Evolutionary conservation across 2,329 filamentous ascomycete species (phyloP), one percentile per base, ranked within the genome.

Genomic region (Leptosphaerulina australis): DNA sequence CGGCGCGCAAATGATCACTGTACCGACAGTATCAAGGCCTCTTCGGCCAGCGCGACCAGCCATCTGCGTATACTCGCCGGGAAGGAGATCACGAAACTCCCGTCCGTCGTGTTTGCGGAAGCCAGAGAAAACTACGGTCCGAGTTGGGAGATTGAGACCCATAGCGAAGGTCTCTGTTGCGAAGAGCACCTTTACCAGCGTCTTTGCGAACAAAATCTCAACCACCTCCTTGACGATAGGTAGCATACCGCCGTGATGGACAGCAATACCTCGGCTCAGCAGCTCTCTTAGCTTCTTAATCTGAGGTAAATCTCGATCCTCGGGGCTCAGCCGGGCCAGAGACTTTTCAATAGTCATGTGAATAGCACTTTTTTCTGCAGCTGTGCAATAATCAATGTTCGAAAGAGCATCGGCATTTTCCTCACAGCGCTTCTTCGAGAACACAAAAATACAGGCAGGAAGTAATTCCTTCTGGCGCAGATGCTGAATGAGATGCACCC

Each of bases 61-160:
- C 94, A 99, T 99, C 66, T 99, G 94, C 1, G 94, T 99, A 70
- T 99, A 99, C 71, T 99, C 94, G 12, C 94, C 94, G 0, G 94
- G 92, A 0, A 96, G 80, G 0, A 99, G 79, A 68, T 97, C 94
- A 59, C 94, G 83, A 77, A 97, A 97, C 3, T 85, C 84, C 62
- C 94, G 89, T 5, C 94, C 94, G 67, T 99, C 94, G 60, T 97
- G 93, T 71, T 99, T 99, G 41, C 94, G 86, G 73, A 94, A 96
- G 8, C 94, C 94, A 9, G 94, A 97, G 73, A 99, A 99, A 2
- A 97, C 93, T 0, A 99, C 94, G 0, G 94, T 99, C 59, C 94
- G 84, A 1, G 94, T 99, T 0, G 94, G 94, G 48, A 99, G 77
- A 68, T 99, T 99, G 24, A 99, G 81, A 21, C 94, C 94, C 92